Evolutionary conservation across 225 moss, liverwort and hornwort species (phyloP).

Genomic region (Polytrichum commune): DNA sequence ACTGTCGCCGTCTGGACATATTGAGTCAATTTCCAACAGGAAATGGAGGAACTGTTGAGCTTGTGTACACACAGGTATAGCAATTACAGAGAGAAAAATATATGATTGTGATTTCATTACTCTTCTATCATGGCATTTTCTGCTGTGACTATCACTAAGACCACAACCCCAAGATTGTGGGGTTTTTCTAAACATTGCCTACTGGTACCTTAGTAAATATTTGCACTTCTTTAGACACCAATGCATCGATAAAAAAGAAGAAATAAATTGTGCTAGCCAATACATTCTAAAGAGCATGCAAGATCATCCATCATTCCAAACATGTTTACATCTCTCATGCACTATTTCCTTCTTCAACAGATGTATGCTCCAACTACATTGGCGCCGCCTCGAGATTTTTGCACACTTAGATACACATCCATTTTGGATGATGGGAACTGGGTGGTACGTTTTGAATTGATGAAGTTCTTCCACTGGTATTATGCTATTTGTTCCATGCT

Average conservation of each 20-base stretch:
- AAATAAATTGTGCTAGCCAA: no score
- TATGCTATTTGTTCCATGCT: neutral
- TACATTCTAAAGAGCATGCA: no score
- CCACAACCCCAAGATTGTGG: no score
- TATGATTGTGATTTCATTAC: neutral
- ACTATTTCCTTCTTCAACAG: slow-evolving; percentile 25
- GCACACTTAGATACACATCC: slow-evolving; percentile 76
- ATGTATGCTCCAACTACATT: slow-evolving; percentile 87
- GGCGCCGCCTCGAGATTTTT: slow-evolving; percentile 77
- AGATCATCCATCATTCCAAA: no score
- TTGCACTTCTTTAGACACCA: no score
- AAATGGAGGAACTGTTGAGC: slow-evolving; percentile 71
- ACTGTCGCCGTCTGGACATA: slow-evolving; percentile 76
- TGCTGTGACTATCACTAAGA: neutral
- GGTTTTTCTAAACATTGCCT: no score
- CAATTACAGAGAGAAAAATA: neutral
- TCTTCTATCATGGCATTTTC: neutral
- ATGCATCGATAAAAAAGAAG: no score
- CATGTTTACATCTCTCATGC: neutral
- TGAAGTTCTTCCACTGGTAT: no score
- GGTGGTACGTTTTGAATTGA: slow-evolving; percentile 48
- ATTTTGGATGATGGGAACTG: slow-evolving; percentile 76
- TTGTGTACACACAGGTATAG: slow-evolving; percentile 71
- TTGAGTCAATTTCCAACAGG: slow-evolving; percentile 67
- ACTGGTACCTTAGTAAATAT: no score